Base-by-base conservation (phyloP, 192 early-diverging fungal genomes). In the Endogone sp. region DNA sequence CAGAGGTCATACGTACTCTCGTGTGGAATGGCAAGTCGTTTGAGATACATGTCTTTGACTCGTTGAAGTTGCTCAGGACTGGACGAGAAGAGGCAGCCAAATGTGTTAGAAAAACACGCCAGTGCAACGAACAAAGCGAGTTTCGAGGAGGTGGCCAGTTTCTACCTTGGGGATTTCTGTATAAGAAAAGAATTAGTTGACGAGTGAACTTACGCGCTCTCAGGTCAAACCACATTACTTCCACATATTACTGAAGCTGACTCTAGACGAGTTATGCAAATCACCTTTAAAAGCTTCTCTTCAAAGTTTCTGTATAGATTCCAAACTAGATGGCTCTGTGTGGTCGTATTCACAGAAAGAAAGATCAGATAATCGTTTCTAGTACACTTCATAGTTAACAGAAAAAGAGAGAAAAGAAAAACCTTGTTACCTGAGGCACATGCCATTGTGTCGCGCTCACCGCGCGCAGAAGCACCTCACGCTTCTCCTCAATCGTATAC, bases 321-420 rank as follows among this genome's bases (percentile, higher is more conserved):
- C 91, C 90, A 93, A 1, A 91, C 77, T 3, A 63, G 60, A 67
- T 90, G 88, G 27, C 90, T 88, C 73, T 86, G 64, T 21, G n/a
- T 66, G 60, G n/a, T n/a, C n/a, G n/a, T n/a, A 30, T 22, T 4
- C 6, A 49, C 6, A 49, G 0, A 16, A 49, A 49, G 37, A 16
- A 49, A 49, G 16, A 11, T 16, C 16, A 0, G 37, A 11, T 49
- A 49, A 49, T 6, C 37, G 37, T 16, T 6, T 11, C 37, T 16
- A 11, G 9, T 1, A 6, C 37, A 6, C 16, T 16, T 16, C 37
- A 49, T 11, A 24, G 56, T 3, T n/a, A 21, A 59, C 8, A 20
- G 11, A 56, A 63, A 55, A 2, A 21, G 26, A 25, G 10, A n/a
- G 58, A 22, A 58, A 62, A 44, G 13, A 44, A 44, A 44, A 44